Evolutionary conservation across 164 flowering plant genomes (phyloP), one percentile per base, ranked within the genome.

Genomic region (Magnolia sinica): DNA sequence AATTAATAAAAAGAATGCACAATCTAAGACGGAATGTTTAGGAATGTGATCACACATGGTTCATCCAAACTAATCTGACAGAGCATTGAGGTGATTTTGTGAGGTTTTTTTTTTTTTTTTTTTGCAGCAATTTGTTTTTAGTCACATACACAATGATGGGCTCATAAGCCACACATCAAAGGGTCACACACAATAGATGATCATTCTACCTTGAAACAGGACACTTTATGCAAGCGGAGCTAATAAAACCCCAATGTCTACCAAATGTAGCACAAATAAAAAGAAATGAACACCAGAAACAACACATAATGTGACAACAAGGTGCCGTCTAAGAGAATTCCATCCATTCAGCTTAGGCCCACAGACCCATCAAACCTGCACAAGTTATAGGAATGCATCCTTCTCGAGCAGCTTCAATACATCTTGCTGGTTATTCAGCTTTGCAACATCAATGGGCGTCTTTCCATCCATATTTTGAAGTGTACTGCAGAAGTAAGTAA

Each of bases 391-490:
- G 86, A 92, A 95, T 0, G 92, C 97, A 76, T 95, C 98, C 84
- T 95, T 93, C 86, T 95, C 96, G 2, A 95, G 95, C 79, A 95
- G 82, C 86, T 93, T 90, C 70, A 93, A 86, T 24, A 95, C 98
- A 29, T 93, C 98, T 50, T 84, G 79, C 81, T 95, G 98, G 81
- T 86, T 89, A 87, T 95, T 95, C 81, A 95, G 88, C 87, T 92
- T 95, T 64, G 98, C 98, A 50, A 95, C 98, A 79, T 95, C 98
- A 29, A 92, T 91, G 2, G 98, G 97, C 6, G 98, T 93, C 83
- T 95, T 95, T 7, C 96, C 98, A 70, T 95, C 98, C 90, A 95
- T 64, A 86, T 95, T 95, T 79, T 91, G 98, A 20, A 95, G 94
- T 55, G 98, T 95, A 71, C 98, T 95, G 92, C 76, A 83, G n/a